Evolutionary conservation across 495 filamentous ascomycete species (phyloP).

Genomic region (Penicilliopsis zonata): DNA sequence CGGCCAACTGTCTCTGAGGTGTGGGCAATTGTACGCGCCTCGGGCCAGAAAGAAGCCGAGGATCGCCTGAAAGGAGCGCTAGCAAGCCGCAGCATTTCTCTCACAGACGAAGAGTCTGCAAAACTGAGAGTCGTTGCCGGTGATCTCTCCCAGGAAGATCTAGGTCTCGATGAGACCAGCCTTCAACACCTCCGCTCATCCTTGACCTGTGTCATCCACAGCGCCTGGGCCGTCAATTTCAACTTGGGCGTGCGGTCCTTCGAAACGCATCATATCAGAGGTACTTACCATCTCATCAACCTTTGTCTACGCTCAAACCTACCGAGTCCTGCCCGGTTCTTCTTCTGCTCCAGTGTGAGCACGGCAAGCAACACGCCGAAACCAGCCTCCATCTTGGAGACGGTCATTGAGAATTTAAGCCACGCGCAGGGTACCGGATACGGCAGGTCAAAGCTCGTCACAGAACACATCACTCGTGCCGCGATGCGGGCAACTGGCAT

Average conservation of each 20-base stretch:
- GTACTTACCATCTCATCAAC: slow-evolving; percentile 41
- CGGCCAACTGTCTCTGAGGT: slow-evolving; percentile 23
- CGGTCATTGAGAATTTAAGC: slow-evolving; percentile 29
- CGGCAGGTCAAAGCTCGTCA: slow-evolving; percentile 50
- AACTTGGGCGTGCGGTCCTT: slow-evolving; percentile 48
- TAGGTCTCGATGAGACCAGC: slow-evolving; percentile 29
- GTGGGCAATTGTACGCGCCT: slow-evolving; percentile 46
- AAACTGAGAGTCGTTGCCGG: slow-evolving; percentile 31
- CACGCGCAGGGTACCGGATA: slow-evolving; percentile 47
- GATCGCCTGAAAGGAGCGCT: slow-evolving; percentile 39
- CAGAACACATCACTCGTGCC: slow-evolving; percentile 36
- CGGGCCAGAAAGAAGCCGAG: slow-evolving; percentile 28
- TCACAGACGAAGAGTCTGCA: slow-evolving; percentile 7
- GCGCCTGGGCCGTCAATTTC: slow-evolving; percentile 68
- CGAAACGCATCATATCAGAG: slow-evolving; percentile 40
- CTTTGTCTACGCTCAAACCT: slow-evolving; percentile 31
- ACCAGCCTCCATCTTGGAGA: slow-evolving; percentile 33
- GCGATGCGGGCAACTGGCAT: slow-evolving; percentile 21
- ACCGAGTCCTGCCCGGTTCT: slow-evolving; percentile 22
- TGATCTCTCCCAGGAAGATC: slow-evolving; percentile 19
- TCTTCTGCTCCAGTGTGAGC: slow-evolving; percentile 52
- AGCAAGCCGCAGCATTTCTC: slow-evolving; percentile 11
- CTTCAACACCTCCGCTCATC: slow-evolving; percentile 26
- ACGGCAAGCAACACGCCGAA: slow-evolving; percentile 22
- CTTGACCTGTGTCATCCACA: slow-evolving; percentile 44